These are phyloP conservation scores for Boletus barrowsii DNA, from an alignment of 768 basidiomycete species.

Conservation along the genomic window DNA sequence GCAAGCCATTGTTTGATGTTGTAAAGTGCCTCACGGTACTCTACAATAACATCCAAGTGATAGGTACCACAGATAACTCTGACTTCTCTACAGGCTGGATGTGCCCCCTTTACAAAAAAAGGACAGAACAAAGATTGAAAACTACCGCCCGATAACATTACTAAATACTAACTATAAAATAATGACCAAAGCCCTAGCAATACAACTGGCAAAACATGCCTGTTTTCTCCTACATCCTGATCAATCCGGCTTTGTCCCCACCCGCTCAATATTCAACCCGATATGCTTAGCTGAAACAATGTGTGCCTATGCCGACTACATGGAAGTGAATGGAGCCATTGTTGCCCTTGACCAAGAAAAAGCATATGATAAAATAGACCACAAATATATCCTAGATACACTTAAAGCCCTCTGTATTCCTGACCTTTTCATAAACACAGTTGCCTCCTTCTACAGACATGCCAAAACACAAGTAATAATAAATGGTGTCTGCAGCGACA, in stretches of 20 bases:
- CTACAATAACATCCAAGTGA: too few relatives aligned
- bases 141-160: constrained; percentile 37
- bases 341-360: constrained; percentile 39
- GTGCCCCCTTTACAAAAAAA: constrained; percentile 3
- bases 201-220: constrained; percentile 13
- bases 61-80: too few relatives aligned
- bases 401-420: neutral
- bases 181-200: constrained; percentile 22
- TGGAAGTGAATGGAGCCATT: constrained; percentile 27
- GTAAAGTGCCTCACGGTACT: too few relatives aligned
- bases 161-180: constrained; percentile 9
- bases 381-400: constrained; percentile 23
- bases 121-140: neutral
- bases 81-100: neutral
- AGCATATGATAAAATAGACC: constrained; percentile 34
- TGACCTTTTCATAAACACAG: neutral
- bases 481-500: too few relatives aligned
- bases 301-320: constrained; percentile 9
- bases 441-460: too few relatives aligned
- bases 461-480: too few relatives aligned
- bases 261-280: constrained; percentile 30
- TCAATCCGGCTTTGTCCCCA: constrained; percentile 39
- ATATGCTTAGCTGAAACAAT: constrained; percentile 27
- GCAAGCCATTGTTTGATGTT: too few relatives aligned
- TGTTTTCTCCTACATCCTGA: constrained; percentile 12